Percentiles rank a stretch among this genome's conserved stretches.
These are phyloP conservation scores for Penstemon barbatus DNA, from an alignment of 257 asterid species.

Conservation along the genomic window DNA sequence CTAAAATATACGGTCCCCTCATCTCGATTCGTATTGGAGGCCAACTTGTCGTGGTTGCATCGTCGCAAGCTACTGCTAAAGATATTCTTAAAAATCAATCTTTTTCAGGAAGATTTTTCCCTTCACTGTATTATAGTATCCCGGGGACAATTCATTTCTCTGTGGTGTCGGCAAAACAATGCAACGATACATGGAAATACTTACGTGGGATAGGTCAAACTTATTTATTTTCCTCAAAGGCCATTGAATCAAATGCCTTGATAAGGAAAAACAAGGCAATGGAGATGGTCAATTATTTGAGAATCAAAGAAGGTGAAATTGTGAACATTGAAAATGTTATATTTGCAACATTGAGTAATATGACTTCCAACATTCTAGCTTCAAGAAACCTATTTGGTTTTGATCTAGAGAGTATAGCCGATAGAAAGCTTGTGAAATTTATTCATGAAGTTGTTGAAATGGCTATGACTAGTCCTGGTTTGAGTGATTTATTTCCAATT, in stretches of 20 bases:
- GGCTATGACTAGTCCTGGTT: too few relatives aligned
- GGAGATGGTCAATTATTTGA: not conserved
- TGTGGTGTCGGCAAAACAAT: not conserved
- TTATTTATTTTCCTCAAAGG: not conserved
- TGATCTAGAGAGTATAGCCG: too few relatives aligned
- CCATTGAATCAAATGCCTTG: not conserved
- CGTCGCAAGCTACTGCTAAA: conserved; percentile 8
- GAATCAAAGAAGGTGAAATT: too few relatives aligned
- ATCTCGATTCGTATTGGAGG: conserved; percentile 19
- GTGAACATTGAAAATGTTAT: too few relatives aligned
- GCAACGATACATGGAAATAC: conserved; percentile 19
- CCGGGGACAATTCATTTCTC: not conserved
- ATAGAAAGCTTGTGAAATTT: too few relatives aligned
- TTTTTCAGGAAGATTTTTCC: conserved; percentile 7
- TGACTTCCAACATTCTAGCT: too few relatives aligned
- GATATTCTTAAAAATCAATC: not conserved
- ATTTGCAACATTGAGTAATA: too few relatives aligned
- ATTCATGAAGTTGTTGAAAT: too few relatives aligned
- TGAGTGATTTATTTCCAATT: too few relatives aligned
- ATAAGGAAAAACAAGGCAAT: not conserved
- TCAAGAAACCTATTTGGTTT: too few relatives aligned
- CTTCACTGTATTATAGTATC: not conserved
- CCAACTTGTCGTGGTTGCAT: conserved; percentile 19
- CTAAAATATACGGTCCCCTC: conserved; percentile 26
- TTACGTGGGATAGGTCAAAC: not conserved